Base-by-base conservation (phyloP, 257 asterid species). In the Penstemon davidsonii region DNA sequence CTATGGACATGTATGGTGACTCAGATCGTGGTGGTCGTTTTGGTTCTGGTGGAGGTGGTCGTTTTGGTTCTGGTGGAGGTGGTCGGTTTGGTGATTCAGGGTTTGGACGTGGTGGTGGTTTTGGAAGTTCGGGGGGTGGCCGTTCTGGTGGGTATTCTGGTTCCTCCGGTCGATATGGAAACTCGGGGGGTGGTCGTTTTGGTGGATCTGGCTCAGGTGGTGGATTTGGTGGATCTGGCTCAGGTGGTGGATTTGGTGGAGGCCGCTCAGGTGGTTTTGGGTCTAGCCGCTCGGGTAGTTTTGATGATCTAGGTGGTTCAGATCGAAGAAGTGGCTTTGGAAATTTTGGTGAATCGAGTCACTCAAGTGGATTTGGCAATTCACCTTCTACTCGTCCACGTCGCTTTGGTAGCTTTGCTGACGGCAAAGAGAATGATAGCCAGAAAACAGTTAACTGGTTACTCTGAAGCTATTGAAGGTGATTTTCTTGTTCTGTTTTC, bases 11-110 rank as follows among this genome's bases (percentile, higher is more conserved):
- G 89, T 79, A 65, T 54, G 74, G 81, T 66, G 85, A 80, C 62
- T 68, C 73, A 78, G 86, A 69, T 6, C 78, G 44, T 39, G 84
- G 87, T 60, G 76, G 83, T 44, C 79, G 85, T 52, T 76, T 67
- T 58, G 63, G 63, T 77, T 25, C 33, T 69, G 84, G 50, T 70
- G 87, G 80, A 46, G 84, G 87, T 60, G 76, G 83, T 44, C 79
- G 85, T 52, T 76, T 67, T 58, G 63, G 63, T 77, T 25, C 33
- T 69, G 75, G 64, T 39, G 82, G 84, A 45, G 73, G 86, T 68
- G 88, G 94, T 18, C 80, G 88, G 33, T 77, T 73, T 66, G 87
- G 91, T 60, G 88, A 72, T 64, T 86, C 84, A 12, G 86, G 88
- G 13, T 76, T 73, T 70, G 95, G 93, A 10, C 84, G 86, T 67